Evolutionary conservation across 2,329 filamentous ascomycete species (phyloP).

Genomic region (Xylariales sp.): DNA sequence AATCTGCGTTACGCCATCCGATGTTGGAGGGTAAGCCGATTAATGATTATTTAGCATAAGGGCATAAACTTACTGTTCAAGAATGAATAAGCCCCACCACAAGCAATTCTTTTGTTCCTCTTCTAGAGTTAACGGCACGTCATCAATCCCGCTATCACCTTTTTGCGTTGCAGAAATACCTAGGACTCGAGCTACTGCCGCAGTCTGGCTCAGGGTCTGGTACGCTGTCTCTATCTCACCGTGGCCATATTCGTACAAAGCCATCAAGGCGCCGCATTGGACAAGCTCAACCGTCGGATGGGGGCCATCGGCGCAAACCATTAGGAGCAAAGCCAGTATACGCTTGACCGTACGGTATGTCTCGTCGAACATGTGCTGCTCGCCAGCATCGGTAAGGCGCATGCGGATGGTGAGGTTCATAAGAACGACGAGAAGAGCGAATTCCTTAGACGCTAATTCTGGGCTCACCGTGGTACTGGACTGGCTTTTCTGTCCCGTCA

Average conservation of each 20-base stretch:
- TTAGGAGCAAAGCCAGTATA: slow-evolving; percentile 51
- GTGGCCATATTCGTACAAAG: slow-evolving; percentile 59
- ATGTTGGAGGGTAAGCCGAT: not conserved
- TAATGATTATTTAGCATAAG: not conserved
- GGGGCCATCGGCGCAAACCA: slow-evolving; percentile 49
- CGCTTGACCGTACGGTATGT: slow-evolving; percentile 56
- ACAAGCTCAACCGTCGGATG: slow-evolving; percentile 54
- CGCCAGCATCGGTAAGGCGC: slow-evolving; percentile 53
- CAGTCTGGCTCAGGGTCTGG: slow-evolving; percentile 56
- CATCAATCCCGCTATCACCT: slow-evolving; percentile 46
- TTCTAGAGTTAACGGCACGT: slow-evolving; percentile 33
- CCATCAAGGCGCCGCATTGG: slow-evolving; percentile 56
- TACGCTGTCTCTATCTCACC: slow-evolving; percentile 57
- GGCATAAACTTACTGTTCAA: slow-evolving; percentile 54
- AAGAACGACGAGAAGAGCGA: slow-evolving; percentile 56
- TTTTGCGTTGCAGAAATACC: slow-evolving; percentile 53
- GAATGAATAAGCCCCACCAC: slow-evolving; percentile 59
- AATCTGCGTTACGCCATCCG: not conserved
- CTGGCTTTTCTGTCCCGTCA: slow-evolving; percentile 29
- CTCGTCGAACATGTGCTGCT: slow-evolving; percentile 54
- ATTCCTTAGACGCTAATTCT: slow-evolving; percentile 43
- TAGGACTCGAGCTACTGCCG: slow-evolving; percentile 52
- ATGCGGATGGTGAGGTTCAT: slow-evolving; percentile 57
- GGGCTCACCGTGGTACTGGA: slow-evolving; percentile 28
- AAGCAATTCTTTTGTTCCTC: slow-evolving; percentile 54